These are phyloP conservation scores for Colletotrichum sp. DNA, from an alignment of 2,329 filamentous ascomycete genomes.

Conservation along the genomic window DNA sequence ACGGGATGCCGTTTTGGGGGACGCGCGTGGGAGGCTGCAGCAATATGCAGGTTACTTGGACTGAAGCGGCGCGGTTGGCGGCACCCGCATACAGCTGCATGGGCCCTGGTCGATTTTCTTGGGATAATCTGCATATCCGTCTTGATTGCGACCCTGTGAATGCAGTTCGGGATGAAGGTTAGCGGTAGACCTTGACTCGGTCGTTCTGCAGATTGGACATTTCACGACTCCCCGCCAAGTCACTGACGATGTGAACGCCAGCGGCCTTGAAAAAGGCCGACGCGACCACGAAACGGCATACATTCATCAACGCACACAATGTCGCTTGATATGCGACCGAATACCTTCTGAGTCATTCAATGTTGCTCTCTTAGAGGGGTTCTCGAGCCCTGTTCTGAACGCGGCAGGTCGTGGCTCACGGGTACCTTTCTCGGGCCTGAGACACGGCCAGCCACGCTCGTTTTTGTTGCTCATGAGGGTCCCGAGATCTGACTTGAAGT, in stretches of 20 bases:
- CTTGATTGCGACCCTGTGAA: neutral
- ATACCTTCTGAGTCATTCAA: neutral
- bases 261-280: neutral
- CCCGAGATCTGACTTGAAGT: neutral
- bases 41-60: neutral
- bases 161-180: neutral
- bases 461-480: neutral
- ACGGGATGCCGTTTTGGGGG: slow-evolving; percentile 6
- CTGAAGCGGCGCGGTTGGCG: neutral
- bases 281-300: neutral
- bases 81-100: neutral
- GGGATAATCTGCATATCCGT: neutral
- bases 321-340: neutral
- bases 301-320: neutral
- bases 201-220: neutral
- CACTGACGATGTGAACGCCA: neutral
- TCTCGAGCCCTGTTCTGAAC: neutral
- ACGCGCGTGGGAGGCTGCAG: slow-evolving; percentile 8
- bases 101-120: neutral
- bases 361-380: neutral
- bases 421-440: neutral
- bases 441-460: neutral
- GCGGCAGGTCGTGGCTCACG: neutral
- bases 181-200: neutral
- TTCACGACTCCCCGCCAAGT: neutral